Evolutionary conservation across 2,329 filamentous ascomycete genomes (phyloP).

Genomic region (Nothomitra cinnamomea): DNA sequence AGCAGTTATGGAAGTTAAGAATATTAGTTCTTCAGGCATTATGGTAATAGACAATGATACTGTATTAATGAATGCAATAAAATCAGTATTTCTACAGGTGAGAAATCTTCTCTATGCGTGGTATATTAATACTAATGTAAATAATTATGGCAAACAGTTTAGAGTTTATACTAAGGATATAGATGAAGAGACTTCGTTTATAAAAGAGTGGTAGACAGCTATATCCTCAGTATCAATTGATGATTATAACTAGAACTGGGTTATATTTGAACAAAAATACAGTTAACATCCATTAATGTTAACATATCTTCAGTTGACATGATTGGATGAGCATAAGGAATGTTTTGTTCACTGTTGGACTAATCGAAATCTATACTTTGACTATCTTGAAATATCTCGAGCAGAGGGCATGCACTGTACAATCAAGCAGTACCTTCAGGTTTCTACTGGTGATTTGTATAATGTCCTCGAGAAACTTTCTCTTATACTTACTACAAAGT

Average conservation of each 20-base stretch:
- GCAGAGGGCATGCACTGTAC: neutral
- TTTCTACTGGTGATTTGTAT: no score
- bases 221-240: neutral
- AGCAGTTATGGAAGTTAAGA: neutral
- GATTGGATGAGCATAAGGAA: neutral
- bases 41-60: no score
- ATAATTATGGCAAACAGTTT: neutral
- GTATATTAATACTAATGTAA: neutral
- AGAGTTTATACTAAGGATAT: neutral
- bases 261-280: neutral
- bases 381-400: neutral
- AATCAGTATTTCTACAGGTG: neutral
- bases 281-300: neutral
- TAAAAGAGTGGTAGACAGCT: neutral
- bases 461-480: no score
- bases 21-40: neutral
- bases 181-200: conserved; percentile 1
- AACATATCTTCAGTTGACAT: neutral
- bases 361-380: conserved; percentile 3
- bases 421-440: no score
- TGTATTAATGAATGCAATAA: conserved; percentile 1
- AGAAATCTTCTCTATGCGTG: neutral
- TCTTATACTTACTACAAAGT: neutral
- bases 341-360: neutral
- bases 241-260: neutral